phyloP scores from a whole-genome alignment of 208 protist species.

The Endotrypanum monterogeii region DNA sequence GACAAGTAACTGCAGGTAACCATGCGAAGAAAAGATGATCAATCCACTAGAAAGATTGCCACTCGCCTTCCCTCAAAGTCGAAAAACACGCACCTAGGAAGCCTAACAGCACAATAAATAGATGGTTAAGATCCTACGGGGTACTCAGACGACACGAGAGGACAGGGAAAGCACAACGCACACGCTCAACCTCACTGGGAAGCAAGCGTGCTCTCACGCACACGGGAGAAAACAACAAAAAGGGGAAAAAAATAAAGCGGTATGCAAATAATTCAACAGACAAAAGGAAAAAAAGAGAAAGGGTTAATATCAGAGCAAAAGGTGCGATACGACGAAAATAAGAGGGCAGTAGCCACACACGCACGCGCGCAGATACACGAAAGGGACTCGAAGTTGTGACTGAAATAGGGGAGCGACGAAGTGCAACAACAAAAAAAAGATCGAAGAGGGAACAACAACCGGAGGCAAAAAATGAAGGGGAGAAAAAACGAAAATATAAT shows the following conservation, averaged over 20 bases:
- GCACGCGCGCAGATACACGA: background rate
- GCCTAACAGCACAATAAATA: too few relatives aligned
- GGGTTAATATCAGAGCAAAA: too few relatives aligned
- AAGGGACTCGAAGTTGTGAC: too few relatives aligned
- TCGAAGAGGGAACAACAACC: background rate
- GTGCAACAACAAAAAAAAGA: background rate
- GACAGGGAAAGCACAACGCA: too few relatives aligned
- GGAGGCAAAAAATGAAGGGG: background rate
- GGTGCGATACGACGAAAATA: too few relatives aligned
- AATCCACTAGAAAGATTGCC: background rate
- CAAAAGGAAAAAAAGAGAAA: too few relatives aligned
- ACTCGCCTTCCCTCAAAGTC: background rate
- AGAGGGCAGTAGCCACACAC: background rate
- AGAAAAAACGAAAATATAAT: background rate
- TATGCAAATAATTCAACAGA: too few relatives aligned
- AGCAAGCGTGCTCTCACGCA: background rate
- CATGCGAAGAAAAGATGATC: background rate
- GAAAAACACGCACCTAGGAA: too few relatives aligned
- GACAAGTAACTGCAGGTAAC: background rate
- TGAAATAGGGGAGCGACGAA: too few relatives aligned
- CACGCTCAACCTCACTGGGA: background rate
- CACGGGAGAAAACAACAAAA: background rate
- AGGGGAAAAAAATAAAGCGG: background rate
- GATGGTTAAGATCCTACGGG: too few relatives aligned
- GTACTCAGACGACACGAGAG: too few relatives aligned